Conservation (phyloP, 176 grass and related monocot species). For the Olyra latifolia region DNA sequence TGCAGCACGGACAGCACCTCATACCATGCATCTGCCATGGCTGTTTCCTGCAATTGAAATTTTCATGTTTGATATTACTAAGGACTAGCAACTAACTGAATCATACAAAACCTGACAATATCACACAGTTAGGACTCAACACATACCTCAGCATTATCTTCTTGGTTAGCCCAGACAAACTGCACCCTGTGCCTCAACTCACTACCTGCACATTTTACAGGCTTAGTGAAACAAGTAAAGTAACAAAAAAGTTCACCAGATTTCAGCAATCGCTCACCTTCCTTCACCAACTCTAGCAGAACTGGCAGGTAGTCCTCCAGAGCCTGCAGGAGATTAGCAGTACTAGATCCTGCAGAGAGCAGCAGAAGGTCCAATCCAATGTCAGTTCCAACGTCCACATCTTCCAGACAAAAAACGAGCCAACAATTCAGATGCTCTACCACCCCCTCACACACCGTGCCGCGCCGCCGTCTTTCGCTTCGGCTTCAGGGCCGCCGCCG, state of each 20-base stretch:
- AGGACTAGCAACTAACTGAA: conserved; percentile 17
- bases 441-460: conserved; percentile 53
- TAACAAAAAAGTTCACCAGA: background rate
- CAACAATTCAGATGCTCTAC: conserved; percentile 25
- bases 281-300: conserved; percentile 74
- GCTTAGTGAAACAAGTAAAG: background rate
- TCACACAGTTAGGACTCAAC: background rate
- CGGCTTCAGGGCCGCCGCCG: conserved; percentile 58
- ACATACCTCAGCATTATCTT: conserved; percentile 69
- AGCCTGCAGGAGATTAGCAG: conserved; percentile 63
- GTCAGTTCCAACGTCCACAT: conserved; percentile 31
- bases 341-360: conserved; percentile 51
- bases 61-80: background rate
- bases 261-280: conserved; percentile 46
- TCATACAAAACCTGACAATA: background rate
- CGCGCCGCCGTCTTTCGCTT: conserved; percentile 55
- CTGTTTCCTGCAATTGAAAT: conserved; percentile 67
- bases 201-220: conserved; percentile 43
- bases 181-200: conserved; percentile 52
- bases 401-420: conserved; percentile 10
- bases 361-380: background rate
- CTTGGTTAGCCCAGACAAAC: conserved; percentile 89
- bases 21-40: conserved; percentile 83
- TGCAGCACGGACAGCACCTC: conserved; percentile 93
- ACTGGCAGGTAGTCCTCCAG: conserved; percentile 79